Evolutionary conservation across 2,329 filamentous ascomycete species (phyloP).

Genomic region (Acephala macrosclerotiorum): DNA sequence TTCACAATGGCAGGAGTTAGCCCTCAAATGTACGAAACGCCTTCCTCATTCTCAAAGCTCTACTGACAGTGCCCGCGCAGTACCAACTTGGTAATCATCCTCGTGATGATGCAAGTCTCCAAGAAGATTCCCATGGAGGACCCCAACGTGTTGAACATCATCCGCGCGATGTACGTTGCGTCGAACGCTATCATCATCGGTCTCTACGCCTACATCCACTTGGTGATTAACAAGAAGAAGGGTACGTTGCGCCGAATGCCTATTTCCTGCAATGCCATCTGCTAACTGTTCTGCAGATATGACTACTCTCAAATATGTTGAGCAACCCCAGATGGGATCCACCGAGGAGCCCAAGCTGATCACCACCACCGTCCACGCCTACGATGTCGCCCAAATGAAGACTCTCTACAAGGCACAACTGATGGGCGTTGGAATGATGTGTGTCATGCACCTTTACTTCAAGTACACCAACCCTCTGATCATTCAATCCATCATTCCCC

Average conservation of each 20-base stretch:
- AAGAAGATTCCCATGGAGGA: slow-evolving; percentile 97
- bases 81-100: slow-evolving; percentile 92
- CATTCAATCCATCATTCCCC: slow-evolving; percentile 97
- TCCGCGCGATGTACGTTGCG: slow-evolving; percentile 64
- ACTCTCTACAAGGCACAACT: slow-evolving; percentile 86
- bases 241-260: slow-evolving; percentile 62
- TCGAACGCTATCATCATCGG: slow-evolving; percentile 84
- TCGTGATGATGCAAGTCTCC: slow-evolving; percentile 90
- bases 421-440: slow-evolving; percentile 98
- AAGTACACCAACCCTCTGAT: slow-evolving; percentile 99
- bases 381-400: slow-evolving; percentile 88
- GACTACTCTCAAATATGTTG: slow-evolving; percentile 98
- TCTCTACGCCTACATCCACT: slow-evolving; percentile 86
- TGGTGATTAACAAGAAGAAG: slow-evolving; percentile 94
- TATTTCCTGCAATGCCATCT: background rate
- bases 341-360: slow-evolving; percentile 95
- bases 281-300: slow-evolving; percentile 69
- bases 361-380: slow-evolving; percentile 94
- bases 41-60: slow-evolving; percentile 18
- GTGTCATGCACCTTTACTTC: slow-evolving; percentile 98
- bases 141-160: slow-evolving; percentile 70
- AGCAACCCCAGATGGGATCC: slow-evolving; percentile 91
- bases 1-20: slow-evolving; percentile 67
- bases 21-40: slow-evolving; percentile 65
- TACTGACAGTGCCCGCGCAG: slow-evolving; percentile 54